These are phyloP conservation scores for Fusarium agapanthi DNA, from an alignment of 2,329 filamentous ascomycete genomes.

Conservation along the genomic window DNA sequence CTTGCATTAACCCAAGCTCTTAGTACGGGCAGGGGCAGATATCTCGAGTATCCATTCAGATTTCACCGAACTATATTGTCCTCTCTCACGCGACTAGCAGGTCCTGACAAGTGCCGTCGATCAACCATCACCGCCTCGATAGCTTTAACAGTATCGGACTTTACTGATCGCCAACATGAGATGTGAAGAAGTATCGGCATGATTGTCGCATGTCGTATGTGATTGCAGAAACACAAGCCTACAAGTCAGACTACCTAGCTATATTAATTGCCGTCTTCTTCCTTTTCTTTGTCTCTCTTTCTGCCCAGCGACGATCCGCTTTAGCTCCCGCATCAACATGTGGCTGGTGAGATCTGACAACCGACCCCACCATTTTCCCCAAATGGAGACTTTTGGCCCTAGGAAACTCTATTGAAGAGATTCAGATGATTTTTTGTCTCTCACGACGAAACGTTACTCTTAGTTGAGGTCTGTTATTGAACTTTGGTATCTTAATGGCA, in stretches of 20 bases:
- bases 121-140: not conserved
- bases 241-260: not conserved
- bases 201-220: not conserved
- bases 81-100: not conserved
- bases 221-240: not conserved
- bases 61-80: not conserved
- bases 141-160: not conserved
- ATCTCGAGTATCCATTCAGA: not conserved
- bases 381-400: not conserved
- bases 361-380: conserved; percentile 3
- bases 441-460: not conserved
- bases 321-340: conserved; percentile 31
- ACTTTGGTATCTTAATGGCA: not conserved
- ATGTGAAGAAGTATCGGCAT: no score
- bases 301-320: conserved; percentile 8
- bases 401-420: not conserved
- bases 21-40: not conserved
- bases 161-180: not conserved
- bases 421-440: not conserved
- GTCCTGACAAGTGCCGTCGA: conserved; percentile 7
- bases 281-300: not conserved
- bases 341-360: conserved; percentile 34
- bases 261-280: not conserved
- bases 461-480: not conserved
- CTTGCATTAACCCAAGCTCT: not conserved